Conservation (phyloP, 148 eudicot species). For the Camellia japonica region DNA sequence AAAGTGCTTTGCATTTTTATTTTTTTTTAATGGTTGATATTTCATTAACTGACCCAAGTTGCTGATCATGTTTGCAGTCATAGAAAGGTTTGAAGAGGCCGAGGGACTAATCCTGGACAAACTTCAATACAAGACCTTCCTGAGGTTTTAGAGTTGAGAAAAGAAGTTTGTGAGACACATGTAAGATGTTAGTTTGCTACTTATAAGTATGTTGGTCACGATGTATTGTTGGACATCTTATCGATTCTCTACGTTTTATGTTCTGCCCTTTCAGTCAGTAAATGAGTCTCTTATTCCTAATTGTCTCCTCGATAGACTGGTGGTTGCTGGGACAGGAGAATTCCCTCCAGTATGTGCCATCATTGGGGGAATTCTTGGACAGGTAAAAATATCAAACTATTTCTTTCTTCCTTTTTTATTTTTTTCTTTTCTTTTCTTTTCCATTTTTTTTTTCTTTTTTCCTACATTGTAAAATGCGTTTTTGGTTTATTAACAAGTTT, state of each 20-base stretch:
- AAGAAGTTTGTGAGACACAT: constrained; percentile 67
- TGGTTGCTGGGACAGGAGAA: constrained; percentile 48
- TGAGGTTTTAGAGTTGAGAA: constrained; percentile 61
- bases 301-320: constrained; percentile 69
- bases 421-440: too few species aligned
- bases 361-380: constrained; percentile 93
- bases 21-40: not conserved
- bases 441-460: too few species aligned
- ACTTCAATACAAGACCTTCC: constrained; percentile 73
- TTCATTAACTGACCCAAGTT: not conserved
- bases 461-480: not conserved
- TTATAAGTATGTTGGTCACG: not conserved
- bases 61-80: constrained; percentile 41
- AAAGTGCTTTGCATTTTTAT: not conserved
- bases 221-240: not conserved
- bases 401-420: too few species aligned
- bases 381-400: constrained; percentile 42
- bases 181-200: constrained; percentile 27
- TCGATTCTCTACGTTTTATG: too few species aligned
- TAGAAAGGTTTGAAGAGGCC: constrained; percentile 76
- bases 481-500: not conserved
- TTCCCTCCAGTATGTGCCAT: constrained; percentile 96
- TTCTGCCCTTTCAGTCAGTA: constrained; percentile 47
- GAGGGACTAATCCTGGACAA: constrained; percentile 63
- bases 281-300: constrained; percentile 79